phyloP scores from a whole-genome alignment of 768 basidiomycete species.

The Mycena alexandri region DNA sequence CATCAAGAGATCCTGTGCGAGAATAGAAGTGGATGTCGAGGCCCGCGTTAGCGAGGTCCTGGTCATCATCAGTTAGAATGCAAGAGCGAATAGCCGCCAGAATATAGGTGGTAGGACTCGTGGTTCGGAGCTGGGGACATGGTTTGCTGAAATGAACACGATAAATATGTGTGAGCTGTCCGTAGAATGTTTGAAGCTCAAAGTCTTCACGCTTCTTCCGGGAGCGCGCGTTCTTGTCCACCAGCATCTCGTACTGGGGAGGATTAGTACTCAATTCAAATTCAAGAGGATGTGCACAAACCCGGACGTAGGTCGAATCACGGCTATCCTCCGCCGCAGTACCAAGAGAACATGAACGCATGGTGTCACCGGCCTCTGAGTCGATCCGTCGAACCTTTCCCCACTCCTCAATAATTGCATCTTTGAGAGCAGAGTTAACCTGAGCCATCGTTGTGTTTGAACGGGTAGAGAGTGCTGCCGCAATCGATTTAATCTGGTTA shows the following conservation, averaged over 20 bases:
- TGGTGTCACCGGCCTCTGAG: conserved; percentile 47
- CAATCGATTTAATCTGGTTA: conserved; percentile 36
- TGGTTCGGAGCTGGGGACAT: conserved; percentile 7
- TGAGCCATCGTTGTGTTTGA: conserved; percentile 15
- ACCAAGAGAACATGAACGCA: conserved; percentile 36
- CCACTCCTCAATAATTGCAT: conserved; percentile 41
- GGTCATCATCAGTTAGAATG: conserved; percentile 30
- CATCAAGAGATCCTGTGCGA: conserved; percentile 30
- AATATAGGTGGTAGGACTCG: conserved; percentile 34
- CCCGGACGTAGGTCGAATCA: conserved; percentile 52
- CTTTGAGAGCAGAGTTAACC: conserved; percentile 30
- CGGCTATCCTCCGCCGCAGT: conserved; percentile 40
- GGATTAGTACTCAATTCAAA: not conserved
- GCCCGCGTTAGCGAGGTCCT: not conserved
- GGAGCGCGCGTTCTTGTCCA: conserved; percentile 45
- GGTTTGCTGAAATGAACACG: conserved; percentile 34
- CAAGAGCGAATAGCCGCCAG: conserved; percentile 42
- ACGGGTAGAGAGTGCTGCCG: conserved; percentile 40
- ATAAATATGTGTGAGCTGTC: conserved; percentile 47
- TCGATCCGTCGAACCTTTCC: conserved; percentile 47
- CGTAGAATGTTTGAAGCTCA: conserved; percentile 43
- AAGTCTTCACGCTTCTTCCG: conserved; percentile 2
- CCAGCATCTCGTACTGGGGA: conserved; percentile 48
- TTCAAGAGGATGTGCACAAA: conserved; percentile 35
- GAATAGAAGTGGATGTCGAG: conserved; percentile 42